phyloP scores from a whole-genome alignment of 805 yeast species.

The Suhomyces prunicola region DNA sequence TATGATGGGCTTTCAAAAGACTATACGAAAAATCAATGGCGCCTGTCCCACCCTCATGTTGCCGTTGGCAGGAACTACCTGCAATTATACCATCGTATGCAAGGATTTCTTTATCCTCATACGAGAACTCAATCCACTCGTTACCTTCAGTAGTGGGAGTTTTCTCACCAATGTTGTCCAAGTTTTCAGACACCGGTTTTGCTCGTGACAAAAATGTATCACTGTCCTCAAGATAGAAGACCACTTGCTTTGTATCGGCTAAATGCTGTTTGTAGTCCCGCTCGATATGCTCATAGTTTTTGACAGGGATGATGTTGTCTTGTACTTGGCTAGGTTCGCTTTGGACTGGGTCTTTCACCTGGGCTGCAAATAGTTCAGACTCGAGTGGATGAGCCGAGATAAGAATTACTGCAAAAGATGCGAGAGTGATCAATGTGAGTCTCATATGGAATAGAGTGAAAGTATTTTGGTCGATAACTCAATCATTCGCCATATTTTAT shows the following conservation, averaged over 20 bases:
- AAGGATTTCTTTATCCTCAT: conserved; percentile 3
- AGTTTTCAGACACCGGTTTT: neutral
- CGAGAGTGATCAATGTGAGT: neutral
- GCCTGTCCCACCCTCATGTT: conserved; percentile 9
- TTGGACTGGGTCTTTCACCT: neutral
- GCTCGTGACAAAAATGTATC: conserved; percentile 2
- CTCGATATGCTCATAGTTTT: neutral
- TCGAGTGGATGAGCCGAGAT: neutral
- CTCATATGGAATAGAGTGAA: neutral
- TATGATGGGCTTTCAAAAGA: neutral
- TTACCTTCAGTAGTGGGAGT: neutral
- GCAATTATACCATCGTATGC: conserved; percentile 9
- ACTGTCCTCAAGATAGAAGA: conserved; percentile 2
- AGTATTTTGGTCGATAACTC: neutral
- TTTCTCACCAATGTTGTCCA: neutral
- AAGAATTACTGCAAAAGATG: neutral
- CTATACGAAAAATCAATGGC: conserved; percentile 5
- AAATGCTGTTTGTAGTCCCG: neutral
- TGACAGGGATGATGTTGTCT: neutral
- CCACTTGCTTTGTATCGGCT: neutral
- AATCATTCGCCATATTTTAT: neutral
- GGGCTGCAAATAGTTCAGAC: neutral
- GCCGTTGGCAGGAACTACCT: conserved; percentile 11
- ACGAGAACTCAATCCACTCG: conserved; percentile 7
- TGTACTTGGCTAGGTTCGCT: neutral